Base-by-base conservation (phyloP, 2,329 filamentous ascomycete species). In the Beauveria caledonica region DNA sequence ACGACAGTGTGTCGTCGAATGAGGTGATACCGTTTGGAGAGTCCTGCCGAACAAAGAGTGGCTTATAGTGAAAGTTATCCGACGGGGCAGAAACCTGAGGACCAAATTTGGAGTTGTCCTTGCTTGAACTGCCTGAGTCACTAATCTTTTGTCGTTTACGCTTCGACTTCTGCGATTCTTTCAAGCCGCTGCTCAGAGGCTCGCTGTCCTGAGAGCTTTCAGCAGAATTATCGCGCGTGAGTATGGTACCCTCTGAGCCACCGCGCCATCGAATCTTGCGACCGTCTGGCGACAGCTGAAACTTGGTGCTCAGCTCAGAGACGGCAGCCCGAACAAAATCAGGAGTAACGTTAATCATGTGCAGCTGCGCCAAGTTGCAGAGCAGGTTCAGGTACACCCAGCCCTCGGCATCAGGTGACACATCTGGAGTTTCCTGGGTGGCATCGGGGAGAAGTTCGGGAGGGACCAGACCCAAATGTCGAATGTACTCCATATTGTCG, bases 341-440 rank as follows among this genome's bases (percentile, higher is more conserved):
- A 0, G 86, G 80, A 0, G 90, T 92, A 1, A 95, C 90, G 62
- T 91, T 92, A 65, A 94, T 80, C 0, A 92, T 93, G 67, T 95
- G 90, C 19, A 95, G 76, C 72, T 95, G 90, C 0, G 91, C 90
- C 77, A 95, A 82, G 68, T 88, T 92, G 69, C 87, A 86, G 1
- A 95, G 78, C 1, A 95, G 74, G 66, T 94, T 94, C 7, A 94
- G 75, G 66, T 92, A 93, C 0, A 93, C 85, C 90, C 90, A 94
- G 5, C 89, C 89, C 27, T 91, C 85, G 0, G 79, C 78, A 59
- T 87, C 86, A 0, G 85, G 80, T 15, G 81, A 78, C 11, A 85
- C 81, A 56, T 85, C 79, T 2, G 73, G 55, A 1, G 75, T 67
- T 8, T 63, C 27, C 2, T 46, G 60, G 19, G 74, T 76, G 17